Base-by-base conservation (phyloP, 495 filamentous ascomycete species). In the Aspergillus mulundensis region DNA sequence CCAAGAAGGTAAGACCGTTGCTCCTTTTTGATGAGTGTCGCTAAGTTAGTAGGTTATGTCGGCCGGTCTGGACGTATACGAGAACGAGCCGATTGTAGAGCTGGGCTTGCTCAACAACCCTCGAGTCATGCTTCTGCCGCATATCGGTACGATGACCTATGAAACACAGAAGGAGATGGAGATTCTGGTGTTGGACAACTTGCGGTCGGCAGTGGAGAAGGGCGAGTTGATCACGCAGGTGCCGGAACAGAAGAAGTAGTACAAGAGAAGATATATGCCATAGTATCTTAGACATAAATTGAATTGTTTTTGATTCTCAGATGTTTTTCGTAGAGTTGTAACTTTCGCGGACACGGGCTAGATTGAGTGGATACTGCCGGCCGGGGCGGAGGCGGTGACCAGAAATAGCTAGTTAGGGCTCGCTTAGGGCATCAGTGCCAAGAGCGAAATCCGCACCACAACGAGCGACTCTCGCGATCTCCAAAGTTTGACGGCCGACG, bases 101-200 rank as follows among this genome's bases (percentile, higher is more conserved):
- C 74, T 81, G 1, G 88, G 86, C 1, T 71, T 95, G 38, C 69
- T 93, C 36, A 78, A 76, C 53, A 89, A 88, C 64, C 81, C 84
- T 4, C 75, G 81, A 28, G 87, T 88, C 25, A 83, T 93, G 72
- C 66, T 95, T 47, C 66, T 91, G 45, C 90, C 90, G 23, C 90
- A 95, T 68, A 88, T 94, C 72, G 90, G 89, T 6, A 93, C 90
- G 4, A 76, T 72, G 59, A 84, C 81, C 12, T 75, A 76, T 60
- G 83, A 86, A 67, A 82, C 79, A 18, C 84, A 88, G 69, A 82
- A 77, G 50, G 85, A 89, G 63, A 92, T 94, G 89, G 89, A 94
- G 70, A 67, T 84, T 40, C 79, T 89, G 75, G 81, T 84, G 25
- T 73, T 92, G 56, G 77, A 82, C 50, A 92, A 92, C 54, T 60